These are phyloP conservation scores for Neonectria sp. DNA, from an alignment of 2,329 filamentous ascomycete species.

Conservation along the genomic window DNA sequence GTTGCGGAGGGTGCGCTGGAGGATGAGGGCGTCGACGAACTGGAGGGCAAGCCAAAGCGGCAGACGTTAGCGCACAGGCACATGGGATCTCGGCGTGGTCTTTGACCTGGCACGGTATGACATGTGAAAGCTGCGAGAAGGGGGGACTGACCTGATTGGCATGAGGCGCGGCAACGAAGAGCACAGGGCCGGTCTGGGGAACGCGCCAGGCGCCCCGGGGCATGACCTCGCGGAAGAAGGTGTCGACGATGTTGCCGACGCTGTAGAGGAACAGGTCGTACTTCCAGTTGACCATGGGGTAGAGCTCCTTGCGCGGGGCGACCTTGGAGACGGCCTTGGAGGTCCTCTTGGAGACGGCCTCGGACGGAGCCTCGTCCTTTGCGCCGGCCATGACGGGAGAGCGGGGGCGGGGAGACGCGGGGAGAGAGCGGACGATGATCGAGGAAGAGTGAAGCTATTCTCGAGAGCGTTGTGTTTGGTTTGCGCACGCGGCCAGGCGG, in stretches of 20 bases:
- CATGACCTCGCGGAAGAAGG: conserved; percentile 98
- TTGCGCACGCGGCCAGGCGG: conserved; percentile 22
- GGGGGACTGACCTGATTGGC: conserved; percentile 83
- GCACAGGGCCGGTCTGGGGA: conserved; percentile 87
- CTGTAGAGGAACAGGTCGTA: conserved; percentile 85
- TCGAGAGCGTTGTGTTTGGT: conserved; percentile 7
- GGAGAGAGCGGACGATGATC: background rate
- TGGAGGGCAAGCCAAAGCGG: conserved; percentile 54
- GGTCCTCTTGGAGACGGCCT: conserved; percentile 44
- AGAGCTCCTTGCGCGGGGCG: conserved; percentile 66
- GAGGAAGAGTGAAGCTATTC: conserved; percentile 5
- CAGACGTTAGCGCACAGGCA: conserved; percentile 27
- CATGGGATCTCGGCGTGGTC: background rate
- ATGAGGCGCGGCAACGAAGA: conserved; percentile 97
- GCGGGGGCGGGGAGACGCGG: conserved; percentile 9
- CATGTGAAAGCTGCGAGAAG: conserved; percentile 18
- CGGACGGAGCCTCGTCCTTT: conserved; percentile 5
- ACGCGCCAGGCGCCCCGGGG: conserved; percentile 96
- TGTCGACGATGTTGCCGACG: conserved; percentile 88
- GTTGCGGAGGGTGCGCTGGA: conserved; percentile 90
- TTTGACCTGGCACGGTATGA: conserved; percentile 5
- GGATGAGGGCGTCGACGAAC: conserved; percentile 95
- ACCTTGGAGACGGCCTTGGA: conserved; percentile 42
- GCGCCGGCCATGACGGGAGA: conserved; percentile 37
- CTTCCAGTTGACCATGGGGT: conserved; percentile 80